Evolutionary conservation across 1,284 basidiomycete species (phyloP), one percentile per base, ranked within the genome.

Genomic region (Wolfiporia cocos): DNA sequence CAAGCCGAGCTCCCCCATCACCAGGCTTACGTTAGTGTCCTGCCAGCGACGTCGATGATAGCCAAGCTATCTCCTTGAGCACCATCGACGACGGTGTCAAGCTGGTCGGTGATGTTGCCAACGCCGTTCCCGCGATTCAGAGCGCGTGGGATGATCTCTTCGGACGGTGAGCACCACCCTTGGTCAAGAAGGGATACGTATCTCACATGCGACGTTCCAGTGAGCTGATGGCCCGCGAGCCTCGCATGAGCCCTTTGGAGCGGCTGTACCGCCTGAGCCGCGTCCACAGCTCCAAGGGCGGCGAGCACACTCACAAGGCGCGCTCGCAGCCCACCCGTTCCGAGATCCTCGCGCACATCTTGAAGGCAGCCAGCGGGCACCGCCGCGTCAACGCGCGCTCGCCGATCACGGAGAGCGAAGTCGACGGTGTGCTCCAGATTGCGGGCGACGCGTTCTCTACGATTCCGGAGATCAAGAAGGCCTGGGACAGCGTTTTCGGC

Each of bases 141-240:
- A 31, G 24, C 28, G 38, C 38, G 11, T 39, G 28, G 24, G 24
- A 39, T 20, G 17, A 35, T 18, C 6, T 35, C 34, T 35, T 35
- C 34, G 34, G 34, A 4, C 34, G 34, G 15, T 12, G 26, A 29
- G 7, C 9, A 9, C 26, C n/a, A 9, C 26, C 26, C 7, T 29
- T 29, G 26, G n/a, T 29, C n/a, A n/a, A 29, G 26, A 29, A 9
- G 26, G n/a, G n/a, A n/a, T n/a, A n/a, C n/a, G n/a, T n/a, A n/a
- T n/a, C n/a, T n/a, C n/a, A n/a, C n/a, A n/a, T n/a, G n/a, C n/a
- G n/a, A n/a, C n/a, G n/a, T n/a, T n/a, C 26, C 26, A 29, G 26
- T 29, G 26, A 29, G 9, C n/a, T n/a, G n/a, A n/a, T 29, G n/a
- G 7, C 26, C 26, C 26, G 26, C 7, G 7, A n/a, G 7, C 9